A percentile compares a stretch with the other conserved stretches of the same genome.
These are phyloP conservation scores for Cajanus cajan DNA, from an alignment of 306 rosid genomes.

Conservation along the genomic window DNA sequence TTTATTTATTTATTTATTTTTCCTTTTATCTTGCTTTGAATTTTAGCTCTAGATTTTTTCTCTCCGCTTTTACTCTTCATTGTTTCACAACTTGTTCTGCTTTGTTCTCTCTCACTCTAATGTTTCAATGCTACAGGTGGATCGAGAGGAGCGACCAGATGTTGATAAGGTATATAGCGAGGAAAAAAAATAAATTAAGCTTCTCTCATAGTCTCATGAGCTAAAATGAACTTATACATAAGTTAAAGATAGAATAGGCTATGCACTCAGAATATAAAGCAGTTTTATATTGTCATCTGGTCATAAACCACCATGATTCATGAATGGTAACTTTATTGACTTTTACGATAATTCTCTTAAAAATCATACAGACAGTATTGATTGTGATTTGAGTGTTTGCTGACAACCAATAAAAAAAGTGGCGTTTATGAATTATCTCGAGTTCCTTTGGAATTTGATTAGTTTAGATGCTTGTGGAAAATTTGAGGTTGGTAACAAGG, in stretches of 20 bases:
- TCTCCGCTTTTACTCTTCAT: conserved; percentile 6
- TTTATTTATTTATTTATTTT: neutral
- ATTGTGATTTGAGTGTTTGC: too few species aligned
- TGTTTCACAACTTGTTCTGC: neutral
- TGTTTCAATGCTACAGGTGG: conserved; percentile 64
- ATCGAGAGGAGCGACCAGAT: conserved; percentile 96
- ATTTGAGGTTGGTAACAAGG: conserved; percentile 6
- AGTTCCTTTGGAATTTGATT: conserved; percentile 13
- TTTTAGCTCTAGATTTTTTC: neutral
- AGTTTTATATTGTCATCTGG: too few species aligned
- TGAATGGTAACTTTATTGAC: too few species aligned
- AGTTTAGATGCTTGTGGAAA: conserved; percentile 14
- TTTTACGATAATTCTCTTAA: too few species aligned
- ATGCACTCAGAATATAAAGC: too few species aligned
- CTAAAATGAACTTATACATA: too few species aligned
- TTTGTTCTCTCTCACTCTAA: conserved; percentile 30
- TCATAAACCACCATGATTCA: too few species aligned
- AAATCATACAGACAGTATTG: too few species aligned
- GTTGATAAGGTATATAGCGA: conserved; percentile 76
- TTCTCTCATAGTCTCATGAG: too few species aligned
- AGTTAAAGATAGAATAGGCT: too few species aligned
- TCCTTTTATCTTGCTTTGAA: conserved; percentile 6
- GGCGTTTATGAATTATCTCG: neutral
- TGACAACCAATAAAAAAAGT: neutral
- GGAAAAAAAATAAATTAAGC: too few species aligned